Conservation (phyloP, 495 filamentous ascomycete genomes). For the Recurvomyces mirabilis region DNA sequence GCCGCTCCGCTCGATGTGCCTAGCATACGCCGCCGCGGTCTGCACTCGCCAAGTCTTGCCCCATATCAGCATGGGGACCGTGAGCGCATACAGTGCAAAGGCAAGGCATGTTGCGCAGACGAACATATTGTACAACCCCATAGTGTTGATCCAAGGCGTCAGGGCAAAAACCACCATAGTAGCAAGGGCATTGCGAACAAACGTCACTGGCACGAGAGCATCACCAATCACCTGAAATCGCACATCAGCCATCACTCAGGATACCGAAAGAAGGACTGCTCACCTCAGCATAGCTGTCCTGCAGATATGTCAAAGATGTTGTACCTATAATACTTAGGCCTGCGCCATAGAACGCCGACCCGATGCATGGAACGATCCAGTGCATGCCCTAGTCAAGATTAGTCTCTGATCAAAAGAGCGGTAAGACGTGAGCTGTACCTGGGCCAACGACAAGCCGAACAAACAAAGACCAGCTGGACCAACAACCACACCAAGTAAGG, state of each 20-base stretch:
- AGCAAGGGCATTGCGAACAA: slow-evolving; percentile 7
- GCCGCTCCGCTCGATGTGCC: neutral
- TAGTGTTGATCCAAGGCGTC: slow-evolving; percentile 6
- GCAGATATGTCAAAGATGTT: slow-evolving; percentile 7
- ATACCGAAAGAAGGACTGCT: too few species aligned
- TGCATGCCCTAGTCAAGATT: slow-evolving; percentile 5
- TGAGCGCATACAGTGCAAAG: neutral
- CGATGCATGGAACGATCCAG: slow-evolving; percentile 13
- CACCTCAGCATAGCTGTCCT: slow-evolving; percentile 8
- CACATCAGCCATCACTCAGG: neutral
- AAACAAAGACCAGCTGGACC: slow-evolving; percentile 38
- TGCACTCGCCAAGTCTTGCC: slow-evolving; percentile 1
- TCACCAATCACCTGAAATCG: slow-evolving; percentile 5
- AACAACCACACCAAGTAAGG: slow-evolving; percentile 38
- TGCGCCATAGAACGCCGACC: slow-evolving; percentile 3
- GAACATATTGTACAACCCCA: slow-evolving; percentile 13
- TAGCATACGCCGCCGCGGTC: neutral
- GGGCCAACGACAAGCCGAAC: slow-evolving; percentile 42
- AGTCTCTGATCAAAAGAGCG: neutral
- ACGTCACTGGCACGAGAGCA: slow-evolving; percentile 5
- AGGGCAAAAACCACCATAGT: slow-evolving; percentile 8
- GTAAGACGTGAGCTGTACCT: slow-evolving; percentile 7
- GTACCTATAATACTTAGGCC: neutral
- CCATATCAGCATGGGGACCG: slow-evolving; percentile 7
- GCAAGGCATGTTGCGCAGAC: neutral